Conservation (phyloP, 768 basidiomycete genomes). For the Leccinum fibrillosum region DNA sequence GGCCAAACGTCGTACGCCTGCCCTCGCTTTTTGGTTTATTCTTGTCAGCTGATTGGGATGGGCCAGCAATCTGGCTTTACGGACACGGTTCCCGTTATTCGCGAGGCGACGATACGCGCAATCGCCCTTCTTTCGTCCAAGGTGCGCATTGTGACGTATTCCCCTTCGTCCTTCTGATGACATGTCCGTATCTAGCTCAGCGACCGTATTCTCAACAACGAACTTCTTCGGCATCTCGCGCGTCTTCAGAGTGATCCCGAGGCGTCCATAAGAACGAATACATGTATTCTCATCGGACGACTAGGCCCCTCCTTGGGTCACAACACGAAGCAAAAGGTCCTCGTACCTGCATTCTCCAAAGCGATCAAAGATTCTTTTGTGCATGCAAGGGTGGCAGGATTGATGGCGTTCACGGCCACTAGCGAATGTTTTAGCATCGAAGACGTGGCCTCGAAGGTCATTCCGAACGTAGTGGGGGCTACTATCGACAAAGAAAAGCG, state of each 20-base stretch:
- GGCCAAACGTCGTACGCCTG: conserved; percentile 78
- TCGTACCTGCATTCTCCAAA: conserved; percentile 90
- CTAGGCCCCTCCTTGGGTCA: conserved; percentile 81
- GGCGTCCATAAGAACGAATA: conserved; percentile 94
- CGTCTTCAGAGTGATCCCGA: conserved; percentile 92
- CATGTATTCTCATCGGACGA: conserved; percentile 92
- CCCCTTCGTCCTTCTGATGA: background rate
- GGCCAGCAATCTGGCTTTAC: conserved; percentile 89
- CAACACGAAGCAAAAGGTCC: conserved; percentile 93
- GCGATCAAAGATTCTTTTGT: conserved; percentile 90
- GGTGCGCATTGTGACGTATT: conserved; percentile 36
- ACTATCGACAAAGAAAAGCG: conserved; percentile 94
- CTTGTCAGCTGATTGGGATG: background rate
- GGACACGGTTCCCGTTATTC: conserved; percentile 90
- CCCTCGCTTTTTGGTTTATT: background rate
- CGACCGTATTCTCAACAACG: conserved; percentile 94
- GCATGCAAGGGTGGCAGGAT: conserved; percentile 87
- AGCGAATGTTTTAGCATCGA: conserved; percentile 85
- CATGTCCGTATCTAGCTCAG: conserved; percentile 51
- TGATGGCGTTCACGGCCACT: conserved; percentile 96
- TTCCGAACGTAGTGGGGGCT: conserved; percentile 78
- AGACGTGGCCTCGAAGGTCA: conserved; percentile 85
- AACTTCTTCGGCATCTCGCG: conserved; percentile 87
- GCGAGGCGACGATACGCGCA: conserved; percentile 91
- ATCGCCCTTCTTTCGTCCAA: conserved; percentile 83